Evolutionary conservation across 306 rosid genomes (phyloP).

Genomic region (Inga oerstediana): DNA sequence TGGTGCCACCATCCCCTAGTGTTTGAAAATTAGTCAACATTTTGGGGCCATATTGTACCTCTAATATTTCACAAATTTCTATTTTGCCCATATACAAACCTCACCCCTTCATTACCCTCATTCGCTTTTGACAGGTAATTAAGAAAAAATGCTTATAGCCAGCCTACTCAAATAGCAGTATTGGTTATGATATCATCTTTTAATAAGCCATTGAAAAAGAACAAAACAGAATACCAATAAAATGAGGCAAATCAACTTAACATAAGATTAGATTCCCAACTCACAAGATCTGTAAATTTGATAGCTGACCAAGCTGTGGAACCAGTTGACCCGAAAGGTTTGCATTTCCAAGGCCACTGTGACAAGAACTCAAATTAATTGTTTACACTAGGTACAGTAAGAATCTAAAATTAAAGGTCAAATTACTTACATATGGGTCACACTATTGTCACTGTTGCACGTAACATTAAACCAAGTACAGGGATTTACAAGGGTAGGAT

Average conservation of each 20-base stretch:
- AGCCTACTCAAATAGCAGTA: too few species aligned
- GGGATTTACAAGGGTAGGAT: slow-evolving; percentile 64
- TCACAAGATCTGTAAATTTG: slow-evolving; percentile 68
- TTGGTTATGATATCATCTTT: too few species aligned
- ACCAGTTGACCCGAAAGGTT: slow-evolving; percentile 71
- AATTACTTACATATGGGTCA: slow-evolving; percentile 67
- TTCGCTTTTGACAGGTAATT: too few species aligned
- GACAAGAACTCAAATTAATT: neutral
- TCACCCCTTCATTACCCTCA: too few species aligned
- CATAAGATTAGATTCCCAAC: slow-evolving; percentile 32
- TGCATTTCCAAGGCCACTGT: slow-evolving; percentile 82
- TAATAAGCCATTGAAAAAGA: neutral
- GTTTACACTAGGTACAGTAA: neutral
- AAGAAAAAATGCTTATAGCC: too few species aligned
- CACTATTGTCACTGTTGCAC: slow-evolving; percentile 55
- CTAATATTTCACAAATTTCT: too few species aligned
- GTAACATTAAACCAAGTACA: slow-evolving; percentile 79
- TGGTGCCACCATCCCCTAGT: too few species aligned
- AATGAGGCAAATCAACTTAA: slow-evolving; percentile 9
- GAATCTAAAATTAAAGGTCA: neutral
- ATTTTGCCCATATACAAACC: too few species aligned
- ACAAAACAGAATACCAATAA: neutral
- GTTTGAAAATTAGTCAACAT: too few species aligned
- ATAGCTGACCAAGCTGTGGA: slow-evolving; percentile 63
- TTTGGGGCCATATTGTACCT: too few species aligned